Evolutionary conservation across 1,284 basidiomycete species (phyloP), one percentile per base, ranked within the genome.

Genomic region (Gastroboletus turbinatus): DNA sequence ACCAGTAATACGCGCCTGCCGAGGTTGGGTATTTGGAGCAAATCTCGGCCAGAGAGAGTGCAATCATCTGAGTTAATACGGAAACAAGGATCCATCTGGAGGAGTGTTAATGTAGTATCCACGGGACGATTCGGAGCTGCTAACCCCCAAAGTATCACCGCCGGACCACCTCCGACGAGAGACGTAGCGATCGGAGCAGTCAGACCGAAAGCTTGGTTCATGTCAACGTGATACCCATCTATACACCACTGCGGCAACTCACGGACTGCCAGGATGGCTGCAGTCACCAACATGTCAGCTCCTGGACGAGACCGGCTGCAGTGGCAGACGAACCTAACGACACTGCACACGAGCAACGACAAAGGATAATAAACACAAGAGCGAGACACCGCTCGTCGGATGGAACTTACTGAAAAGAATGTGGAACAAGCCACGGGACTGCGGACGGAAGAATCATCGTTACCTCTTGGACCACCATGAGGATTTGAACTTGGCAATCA

Each of bases 1-100:
- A 78, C 82, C 82, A 83, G 60, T 83, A 84, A 57, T 82, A 83
- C 3, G 82, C 78, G 23, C 82, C 82, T 0, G 80, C 82, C 0
- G 81, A 81, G 2, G 82, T 83, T 0, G 82, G 82, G 57, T 81
- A 83, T 56, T 79, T 79, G 5, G 82, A 79, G 40, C 77, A 79
- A 32, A 83, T 81, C 63, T 84, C 82, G 0, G 75, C 81, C 3
- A 84, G 67, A 9, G 82, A 83, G 3, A 79, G 64, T 0, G 82
- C 79, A 7, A 83, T 70, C 0, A 74, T 65, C 55, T 78, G 73
- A 0, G 77, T 78, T 3, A 82, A 66, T 13, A 74, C 46, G 16
- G 79, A 79, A 3, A 83, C 78, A 10, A 81, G 59, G 9, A 81
- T 63, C 75, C 78, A 82, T 32, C 82, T 82, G 46, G 21, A 5